Base-by-base conservation (phyloP, 176 grass and related monocot genomes). In the Phoenix roebelenii region DNA sequence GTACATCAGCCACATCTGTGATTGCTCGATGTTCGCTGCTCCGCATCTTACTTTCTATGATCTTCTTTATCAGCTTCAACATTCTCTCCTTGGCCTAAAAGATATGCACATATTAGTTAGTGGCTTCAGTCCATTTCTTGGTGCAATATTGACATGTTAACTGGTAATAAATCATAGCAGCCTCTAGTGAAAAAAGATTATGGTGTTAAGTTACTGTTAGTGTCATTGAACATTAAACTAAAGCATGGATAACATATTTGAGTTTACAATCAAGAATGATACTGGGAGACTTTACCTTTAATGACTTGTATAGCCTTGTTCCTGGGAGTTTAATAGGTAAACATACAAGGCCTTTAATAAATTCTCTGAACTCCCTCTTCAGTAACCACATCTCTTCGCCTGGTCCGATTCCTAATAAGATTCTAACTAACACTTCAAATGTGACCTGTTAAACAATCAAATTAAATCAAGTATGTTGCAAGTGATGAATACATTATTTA, bases 51-150 rank as follows among this genome's bases (percentile, higher is more conserved):
- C 50, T 20, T 59, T 48, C 39, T 19, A 70, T 59, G 16, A 70
- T 59, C 55, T 58, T 49, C 18, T 25, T 58, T 51, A 70, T 23
- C 16, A 49, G 5, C 5, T 51, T 25, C 5, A 26, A 9, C 55
- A 70, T 70, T 22, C 55, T 68, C 65, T 68, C 65, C 65, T 57
- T 68, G 52, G 65, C 25, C 65, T 68, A 5, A 24, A 17, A 23
- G 35, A 44, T 44, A 1, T 44, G 35, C 35, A 14, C 10, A 44
- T 44, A 14, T 44, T 44, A 44, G 35, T 44, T 30, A 44, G 5
- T 44, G 35, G 35, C 7, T 44, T 44, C 35, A 12, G 9, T 44
- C 35, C 35, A 5, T 32, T 7, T 32, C 29, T 32, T 32, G 5
- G 5, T 32, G 29, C 29, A 32, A 32, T 32, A 32, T 32, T 44